These are phyloP conservation scores for Moniliella sp. DNA, from an alignment of 1,284 basidiomycete species.

Conservation along the genomic window DNA sequence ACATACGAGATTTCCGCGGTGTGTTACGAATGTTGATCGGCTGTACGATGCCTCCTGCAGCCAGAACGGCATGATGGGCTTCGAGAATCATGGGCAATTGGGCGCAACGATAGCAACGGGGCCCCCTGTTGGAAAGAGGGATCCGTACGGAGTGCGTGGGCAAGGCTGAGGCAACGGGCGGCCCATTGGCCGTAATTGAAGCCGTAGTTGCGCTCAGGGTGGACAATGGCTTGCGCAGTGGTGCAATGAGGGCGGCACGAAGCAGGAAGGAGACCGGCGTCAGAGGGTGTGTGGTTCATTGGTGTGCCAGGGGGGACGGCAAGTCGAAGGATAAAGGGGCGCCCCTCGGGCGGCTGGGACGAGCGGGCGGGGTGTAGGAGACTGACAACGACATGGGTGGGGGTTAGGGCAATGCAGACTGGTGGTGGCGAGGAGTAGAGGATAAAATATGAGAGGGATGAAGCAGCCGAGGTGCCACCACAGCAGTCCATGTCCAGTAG, in stretches of 20 bases:
- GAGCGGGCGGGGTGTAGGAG: slow-evolving; percentile 10
- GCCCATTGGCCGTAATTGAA: slow-evolving; percentile 49
- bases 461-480: too few relatives aligned
- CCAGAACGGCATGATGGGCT: slow-evolving; percentile 53
- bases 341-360: slow-evolving; percentile 9
- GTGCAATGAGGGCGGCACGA: slow-evolving; percentile 52
- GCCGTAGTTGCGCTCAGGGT: slow-evolving; percentile 46
- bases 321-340: slow-evolving; percentile 13
- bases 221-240: slow-evolving; percentile 49
- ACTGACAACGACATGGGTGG: too few relatives aligned
- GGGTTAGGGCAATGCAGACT: too few relatives aligned
- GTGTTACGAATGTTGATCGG: slow-evolving; percentile 63
- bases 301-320: slow-evolving; percentile 30
- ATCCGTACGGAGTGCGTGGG: slow-evolving; percentile 4
- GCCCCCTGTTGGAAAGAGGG: slow-evolving; percentile 10
- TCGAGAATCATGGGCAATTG: slow-evolving; percentile 57
- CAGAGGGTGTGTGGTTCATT: slow-evolving; percentile 46
- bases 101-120: slow-evolving; percentile 27
- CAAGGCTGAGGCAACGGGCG: slow-evolving; percentile 38
- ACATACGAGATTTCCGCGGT: slow-evolving; percentile 56
- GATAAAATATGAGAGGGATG: too few relatives aligned
- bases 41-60: slow-evolving; percentile 51
- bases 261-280: slow-evolving; percentile 42
- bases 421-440: too few relatives aligned
- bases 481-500: too few relatives aligned